Base-by-base conservation (phyloP, 2,329 filamentous ascomycete genomes). In the Parastagonospora avenae region DNA sequence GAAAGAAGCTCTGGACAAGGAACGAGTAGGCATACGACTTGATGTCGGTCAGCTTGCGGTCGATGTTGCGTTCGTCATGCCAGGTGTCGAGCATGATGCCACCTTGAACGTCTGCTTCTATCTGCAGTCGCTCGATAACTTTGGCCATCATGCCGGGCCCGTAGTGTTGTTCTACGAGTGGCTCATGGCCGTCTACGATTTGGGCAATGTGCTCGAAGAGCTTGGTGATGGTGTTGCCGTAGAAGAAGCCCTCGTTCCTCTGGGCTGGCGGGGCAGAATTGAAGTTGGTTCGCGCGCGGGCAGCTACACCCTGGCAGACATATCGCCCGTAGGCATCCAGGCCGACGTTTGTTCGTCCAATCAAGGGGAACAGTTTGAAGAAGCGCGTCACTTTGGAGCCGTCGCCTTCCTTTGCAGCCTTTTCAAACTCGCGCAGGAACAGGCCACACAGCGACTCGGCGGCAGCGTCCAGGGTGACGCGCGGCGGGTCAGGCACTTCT, bases 21-120 rank as follows among this genome's bases (percentile, higher is more conserved):
- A 99, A 99, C 0, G 92, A 96, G 73, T 96, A 99, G 0, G 94
- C 92, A 70, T 99, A 99, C 48, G 92, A 96, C 77, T 95, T 97
- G 73, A 96, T 91, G 67, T 99, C 94, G 2, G 90, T 97, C 54
- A 99, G 79, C 68, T 89, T 91, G 63, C 93, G 85, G 68, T 93
- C 90, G 41, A 99, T 85, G 52, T 80, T 84, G 52, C 92, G 84
- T 68, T 97, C 93, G 59, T 99, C 94, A 48, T 87, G 88, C 92
- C 94, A 99, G 0, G 92, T 94, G 71, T 99, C 94, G 45, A 99
- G 79, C 51, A 99, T 87, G 61, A 97, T 96, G 58, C 94, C 94
- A 15, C 92, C 94, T 76, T 99, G 94, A 1, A 96, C 88, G 74
- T 99, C 94, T 2, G 92, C 94, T 76, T 99, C 94, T 66, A 92